Conservation (phyloP, 2,329 filamentous ascomycete species). For the Colletotrichum sp. region DNA sequence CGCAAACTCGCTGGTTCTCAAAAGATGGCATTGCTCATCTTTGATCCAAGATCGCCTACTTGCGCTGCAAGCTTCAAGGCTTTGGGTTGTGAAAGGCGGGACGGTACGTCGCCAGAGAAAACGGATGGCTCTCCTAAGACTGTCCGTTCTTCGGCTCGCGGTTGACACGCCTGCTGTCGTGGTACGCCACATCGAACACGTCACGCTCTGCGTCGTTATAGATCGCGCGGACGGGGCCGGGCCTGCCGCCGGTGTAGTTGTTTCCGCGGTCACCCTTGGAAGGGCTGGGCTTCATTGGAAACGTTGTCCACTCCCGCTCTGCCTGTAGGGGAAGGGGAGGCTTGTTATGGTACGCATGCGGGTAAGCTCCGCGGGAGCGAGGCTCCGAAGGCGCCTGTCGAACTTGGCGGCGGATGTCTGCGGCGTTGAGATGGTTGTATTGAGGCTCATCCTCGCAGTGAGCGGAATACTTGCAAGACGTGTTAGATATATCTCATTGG, state of each 20-base stretch:
- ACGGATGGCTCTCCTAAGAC: not conserved
- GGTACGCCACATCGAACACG: not conserved
- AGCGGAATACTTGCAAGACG: not conserved
- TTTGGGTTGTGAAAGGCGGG: not conserved
- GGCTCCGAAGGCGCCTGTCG: not conserved
- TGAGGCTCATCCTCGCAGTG: not conserved
- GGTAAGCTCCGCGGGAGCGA: not conserved
- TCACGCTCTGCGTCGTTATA: not conserved
- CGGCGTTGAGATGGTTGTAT: not conserved
- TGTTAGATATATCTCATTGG: not conserved
- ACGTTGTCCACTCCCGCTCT: fast-evolving
- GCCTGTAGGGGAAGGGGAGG: not conserved
- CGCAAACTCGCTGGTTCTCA: not conserved
- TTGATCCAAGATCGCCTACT: not conserved
- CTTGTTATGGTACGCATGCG: not conserved
- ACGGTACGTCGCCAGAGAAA: not conserved
- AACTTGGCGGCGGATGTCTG: not conserved
- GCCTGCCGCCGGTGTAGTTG: not conserved
- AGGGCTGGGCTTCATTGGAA: not conserved
- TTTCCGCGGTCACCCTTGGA: not conserved
- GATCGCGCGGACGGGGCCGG: not conserved
- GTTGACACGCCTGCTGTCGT: not conserved
- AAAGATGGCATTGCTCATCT: not conserved
- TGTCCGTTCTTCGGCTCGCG: no score
- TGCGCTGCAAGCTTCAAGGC: not conserved